These are phyloP conservation scores for Pleurotus pulmonarius DNA, from an alignment of 768 basidiomycete genomes.

Conservation along the genomic window DNA sequence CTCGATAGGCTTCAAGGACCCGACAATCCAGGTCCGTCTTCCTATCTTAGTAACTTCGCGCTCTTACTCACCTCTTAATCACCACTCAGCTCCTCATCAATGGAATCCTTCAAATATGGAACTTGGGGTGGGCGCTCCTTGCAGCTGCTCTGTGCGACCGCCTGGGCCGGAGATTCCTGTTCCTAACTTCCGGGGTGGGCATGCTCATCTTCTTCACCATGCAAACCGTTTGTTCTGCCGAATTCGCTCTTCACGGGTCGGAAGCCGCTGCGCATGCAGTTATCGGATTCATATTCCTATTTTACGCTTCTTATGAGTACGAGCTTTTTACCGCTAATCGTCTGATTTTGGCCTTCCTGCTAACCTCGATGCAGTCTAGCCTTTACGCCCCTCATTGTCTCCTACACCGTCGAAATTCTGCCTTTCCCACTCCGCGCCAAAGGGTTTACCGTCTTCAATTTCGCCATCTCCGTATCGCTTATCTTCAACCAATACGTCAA, in stretches of 20 bases:
- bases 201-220: conserved; percentile 46
- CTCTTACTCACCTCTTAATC: not conserved
- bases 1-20: conserved; percentile 37
- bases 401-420: conserved; percentile 67
- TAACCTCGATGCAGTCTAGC: conserved; percentile 32
- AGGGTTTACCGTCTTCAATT: conserved; percentile 63
- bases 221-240: conserved; percentile 44
- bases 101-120: conserved; percentile 51
- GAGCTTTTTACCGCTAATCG: conserved; percentile 11
- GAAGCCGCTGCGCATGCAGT: conserved; percentile 43
- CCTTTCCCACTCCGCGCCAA: conserved; percentile 69
- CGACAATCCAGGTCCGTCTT: conserved; percentile 2
- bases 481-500: conserved; percentile 75
- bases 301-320: conserved; percentile 52
- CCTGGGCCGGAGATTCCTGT: conserved; percentile 46
- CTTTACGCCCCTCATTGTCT: conserved; percentile 63
- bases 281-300: conserved; percentile 59
- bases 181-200: conserved; percentile 36
- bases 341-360: not conserved
- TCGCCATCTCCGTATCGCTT: conserved; percentile 56
- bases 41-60: conserved; percentile 13
- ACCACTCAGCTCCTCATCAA: conserved; percentile 39
- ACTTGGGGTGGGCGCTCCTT: conserved; percentile 45
- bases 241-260: conserved; percentile 11
- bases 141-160: conserved; percentile 47